phyloP scores from a whole-genome alignment of 352 stramenopile genomes.

The Pythium apleroticum region DNA sequence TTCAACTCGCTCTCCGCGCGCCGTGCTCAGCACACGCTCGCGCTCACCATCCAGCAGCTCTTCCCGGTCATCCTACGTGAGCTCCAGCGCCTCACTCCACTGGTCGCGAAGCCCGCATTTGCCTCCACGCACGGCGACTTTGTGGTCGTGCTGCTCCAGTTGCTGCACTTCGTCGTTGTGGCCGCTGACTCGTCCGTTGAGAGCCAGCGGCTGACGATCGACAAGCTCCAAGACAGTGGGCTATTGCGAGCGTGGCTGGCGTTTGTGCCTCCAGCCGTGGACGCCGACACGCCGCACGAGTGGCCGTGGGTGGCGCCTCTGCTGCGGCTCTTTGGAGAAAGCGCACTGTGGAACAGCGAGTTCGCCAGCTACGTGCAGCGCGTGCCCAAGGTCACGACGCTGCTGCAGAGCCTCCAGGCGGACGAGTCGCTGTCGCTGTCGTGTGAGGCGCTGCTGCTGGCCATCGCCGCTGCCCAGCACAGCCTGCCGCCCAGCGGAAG shows the following conservation, averaged over 20 bases:
- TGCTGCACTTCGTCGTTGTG: slow-evolving; percentile 47
- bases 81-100: slow-evolving; percentile 32
- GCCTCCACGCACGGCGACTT: slow-evolving; percentile 34
- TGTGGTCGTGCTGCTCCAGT: slow-evolving; percentile 44
- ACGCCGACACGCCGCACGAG: slow-evolving; percentile 13
- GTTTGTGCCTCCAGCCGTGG: slow-evolving; percentile 29
- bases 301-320: slow-evolving; percentile 41
- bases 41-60: slow-evolving; percentile 36
- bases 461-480: slow-evolving; percentile 45
- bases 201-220: slow-evolving; percentile 10
- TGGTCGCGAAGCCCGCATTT: slow-evolving; percentile 19
- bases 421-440: slow-evolving; percentile 16
- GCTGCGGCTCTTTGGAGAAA: slow-evolving; percentile 49
- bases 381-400: slow-evolving; percentile 37
- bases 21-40: slow-evolving; percentile 38
- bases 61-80: slow-evolving; percentile 40
- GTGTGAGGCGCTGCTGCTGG: slow-evolving; percentile 39
- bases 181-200: not conserved
- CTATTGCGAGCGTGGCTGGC: slow-evolving; percentile 44
- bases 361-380: slow-evolving; percentile 43
- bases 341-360: slow-evolving; percentile 47
- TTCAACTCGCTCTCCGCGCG: slow-evolving; percentile 37
- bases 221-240: slow-evolving; percentile 44
- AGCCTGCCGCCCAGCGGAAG: slow-evolving; percentile 12
- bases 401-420: slow-evolving; percentile 31